These are phyloP conservation scores for Penicillium simplicissimum DNA, from an alignment of 495 filamentous ascomycete genomes.

Conservation along the genomic window DNA sequence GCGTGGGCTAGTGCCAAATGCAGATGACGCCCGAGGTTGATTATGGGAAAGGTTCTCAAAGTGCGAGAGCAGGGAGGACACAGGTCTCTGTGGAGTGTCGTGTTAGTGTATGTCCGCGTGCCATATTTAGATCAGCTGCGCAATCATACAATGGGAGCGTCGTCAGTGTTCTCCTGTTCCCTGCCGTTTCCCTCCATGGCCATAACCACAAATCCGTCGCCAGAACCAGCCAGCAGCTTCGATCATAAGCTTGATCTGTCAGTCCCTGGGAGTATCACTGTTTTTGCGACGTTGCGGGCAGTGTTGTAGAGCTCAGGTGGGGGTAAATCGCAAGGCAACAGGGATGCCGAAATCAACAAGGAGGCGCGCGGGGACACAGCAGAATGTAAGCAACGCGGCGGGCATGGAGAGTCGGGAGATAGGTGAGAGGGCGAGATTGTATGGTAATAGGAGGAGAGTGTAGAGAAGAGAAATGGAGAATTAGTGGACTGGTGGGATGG, in stretches of 20 bases:
- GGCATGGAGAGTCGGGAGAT: constrained; percentile 12
- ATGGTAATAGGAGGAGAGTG: constrained; percentile 13
- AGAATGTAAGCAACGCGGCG: constrained; percentile 19
- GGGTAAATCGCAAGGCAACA: constrained; percentile 10
- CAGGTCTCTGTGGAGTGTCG: constrained; percentile 56
- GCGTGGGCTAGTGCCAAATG: constrained; percentile 33
- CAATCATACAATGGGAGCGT: constrained; percentile 49
- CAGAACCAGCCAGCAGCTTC: constrained; percentile 20
- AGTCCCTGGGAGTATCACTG: constrained; percentile 3
- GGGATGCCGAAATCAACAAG: constrained; percentile 11
- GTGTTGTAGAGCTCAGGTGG: constrained; percentile 10
- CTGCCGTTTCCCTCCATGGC: constrained; percentile 44
- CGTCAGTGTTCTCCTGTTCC: constrained; percentile 43
- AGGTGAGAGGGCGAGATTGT: not conserved
- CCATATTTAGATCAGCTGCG: constrained; percentile 16
- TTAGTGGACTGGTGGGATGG: not conserved
- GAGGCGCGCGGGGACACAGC: not conserved
- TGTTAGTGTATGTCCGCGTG: constrained; percentile 21
- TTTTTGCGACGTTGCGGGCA: not conserved
- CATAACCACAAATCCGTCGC: constrained; percentile 33
- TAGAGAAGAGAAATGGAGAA: not conserved
- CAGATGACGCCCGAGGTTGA: constrained; percentile 35
- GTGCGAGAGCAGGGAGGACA: constrained; percentile 88
- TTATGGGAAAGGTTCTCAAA: constrained; percentile 82
- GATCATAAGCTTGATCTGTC: constrained; percentile 35